Base-by-base conservation (phyloP, 169 alveolate genomes). In the Toxoplasma gondii region DNA sequence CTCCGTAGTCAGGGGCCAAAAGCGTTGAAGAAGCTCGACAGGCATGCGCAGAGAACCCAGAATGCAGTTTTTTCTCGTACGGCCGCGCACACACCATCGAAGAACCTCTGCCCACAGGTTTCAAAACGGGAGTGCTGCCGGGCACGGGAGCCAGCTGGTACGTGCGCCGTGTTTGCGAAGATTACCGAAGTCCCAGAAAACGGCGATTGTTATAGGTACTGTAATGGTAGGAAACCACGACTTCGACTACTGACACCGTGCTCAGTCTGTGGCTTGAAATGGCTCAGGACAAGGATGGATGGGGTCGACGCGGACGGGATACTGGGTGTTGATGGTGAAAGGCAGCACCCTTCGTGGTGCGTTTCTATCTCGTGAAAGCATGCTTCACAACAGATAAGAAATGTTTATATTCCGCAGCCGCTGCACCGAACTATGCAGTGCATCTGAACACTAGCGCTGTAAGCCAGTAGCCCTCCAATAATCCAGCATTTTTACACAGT, bases 61-160 rank as follows among this genome's bases (percentile, higher is more conserved):
- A 36, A 41, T 82, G 90, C 67, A 31, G n/a, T 16, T 82, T 41
- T 24, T 82, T 82, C 64, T 82, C 90, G 69, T 43, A 29, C 19
- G 90, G 90, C 5, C 90, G 90, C 39, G 38, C 90, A 16, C 90
- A 82, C 64, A 19, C 90, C 38, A 82, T 82, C 22, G 64, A 82
- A 0, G 90, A 82, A 24, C 90, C 90, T 17, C 90, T 82, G 58
- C 90, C 90, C 43, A 36, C 90, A 16, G 90, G 90, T 44, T 41
- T 82, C 67, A 17, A 12, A 27, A 82, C 67, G 17, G 67, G 34
- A 2, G 22, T 29, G 41, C 90, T 82, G 39, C 90, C 90, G 27
- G 90, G 90, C 44, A 82, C 90, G 17, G 90, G 90, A 5, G 90
- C 90, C 43, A 82, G 67, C 90, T 82, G 90, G 90, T 82, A 82